These are phyloP conservation scores for Claviceps capensis DNA, from an alignment of 2,329 filamentous ascomycete genomes.

Conservation along the genomic window DNA sequence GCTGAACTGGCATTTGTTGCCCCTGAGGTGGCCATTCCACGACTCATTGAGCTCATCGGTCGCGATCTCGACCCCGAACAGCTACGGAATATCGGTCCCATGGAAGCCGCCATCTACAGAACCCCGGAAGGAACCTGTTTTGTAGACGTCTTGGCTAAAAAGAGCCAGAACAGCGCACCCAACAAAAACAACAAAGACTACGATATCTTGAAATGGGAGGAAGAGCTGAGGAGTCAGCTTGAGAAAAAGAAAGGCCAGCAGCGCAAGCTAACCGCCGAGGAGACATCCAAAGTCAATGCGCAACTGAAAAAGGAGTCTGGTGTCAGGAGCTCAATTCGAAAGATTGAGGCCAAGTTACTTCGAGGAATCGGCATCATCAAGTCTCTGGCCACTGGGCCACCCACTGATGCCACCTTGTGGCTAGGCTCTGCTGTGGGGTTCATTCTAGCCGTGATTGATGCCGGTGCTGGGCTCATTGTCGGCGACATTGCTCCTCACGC, in stretches of 20 bases:
- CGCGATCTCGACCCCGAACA: conserved; percentile 59
- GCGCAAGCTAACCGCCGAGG: conserved; percentile 82
- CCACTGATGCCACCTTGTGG: conserved; percentile 81
- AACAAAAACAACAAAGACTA: conserved; percentile 93
- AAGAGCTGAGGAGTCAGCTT: conserved; percentile 73
- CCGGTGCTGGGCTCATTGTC: conserved; percentile 68
- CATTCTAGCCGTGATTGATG: conserved; percentile 60
- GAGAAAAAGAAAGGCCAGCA: conserved; percentile 87
- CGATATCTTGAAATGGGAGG: conserved; percentile 93
- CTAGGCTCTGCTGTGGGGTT: conserved; percentile 68
- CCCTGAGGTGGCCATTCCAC: conserved; percentile 65
- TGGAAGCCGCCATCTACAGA: conserved; percentile 84
- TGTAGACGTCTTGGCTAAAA: conserved; percentile 80
- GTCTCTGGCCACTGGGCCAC: conserved; percentile 70
- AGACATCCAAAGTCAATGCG: conserved; percentile 78
- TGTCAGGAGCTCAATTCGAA: conserved; percentile 60
- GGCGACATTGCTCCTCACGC: conserved; percentile 66
- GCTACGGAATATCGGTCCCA: conserved; percentile 61
- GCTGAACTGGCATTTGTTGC: conserved; percentile 91
- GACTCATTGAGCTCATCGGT: conserved; percentile 60
- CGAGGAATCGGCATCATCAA: conserved; percentile 78
- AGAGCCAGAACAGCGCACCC: conserved; percentile 52
- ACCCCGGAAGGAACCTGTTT: conserved; percentile 82
- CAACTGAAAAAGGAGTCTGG: conserved; percentile 77
- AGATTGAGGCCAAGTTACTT: conserved; percentile 55